Conservation (phyloP, 1,139 yeast genomes). For the Meyerozyma smithsonii region DNA sequence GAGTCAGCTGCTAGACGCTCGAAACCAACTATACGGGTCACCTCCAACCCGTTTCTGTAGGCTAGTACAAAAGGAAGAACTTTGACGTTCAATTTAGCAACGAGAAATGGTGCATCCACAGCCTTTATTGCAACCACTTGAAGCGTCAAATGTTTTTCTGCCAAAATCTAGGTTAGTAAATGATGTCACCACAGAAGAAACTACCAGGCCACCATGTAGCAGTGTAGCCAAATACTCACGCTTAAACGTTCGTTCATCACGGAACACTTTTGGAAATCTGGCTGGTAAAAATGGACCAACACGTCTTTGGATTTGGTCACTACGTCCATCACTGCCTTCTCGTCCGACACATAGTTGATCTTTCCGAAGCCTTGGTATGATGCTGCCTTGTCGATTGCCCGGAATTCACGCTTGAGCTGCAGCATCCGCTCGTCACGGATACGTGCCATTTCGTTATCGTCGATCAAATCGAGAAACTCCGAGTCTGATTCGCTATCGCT, state of each 20-base stretch:
- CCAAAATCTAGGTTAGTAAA: slow-evolving; percentile 24
- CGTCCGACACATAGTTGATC: slow-evolving; percentile 44
- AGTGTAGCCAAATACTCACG: slow-evolving; percentile 7
- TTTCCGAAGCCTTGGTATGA: slow-evolving; percentile 25
- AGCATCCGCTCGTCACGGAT: slow-evolving; percentile 49
- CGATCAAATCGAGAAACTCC: slow-evolving; percentile 16
- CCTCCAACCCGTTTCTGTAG: slow-evolving; percentile 58
- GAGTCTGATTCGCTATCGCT: slow-evolving; percentile 27
- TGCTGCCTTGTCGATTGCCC: slow-evolving; percentile 32
- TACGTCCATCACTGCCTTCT: slow-evolving; percentile 51
- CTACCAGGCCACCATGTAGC: background rate
- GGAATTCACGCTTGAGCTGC: slow-evolving; percentile 42
- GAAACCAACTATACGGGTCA: slow-evolving; percentile 61
- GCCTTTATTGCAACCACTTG: slow-evolving; percentile 58
- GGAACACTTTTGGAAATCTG: slow-evolving; percentile 55
- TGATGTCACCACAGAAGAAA: no score
- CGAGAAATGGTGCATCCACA: slow-evolving; percentile 66
- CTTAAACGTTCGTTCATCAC: slow-evolving; percentile 49
- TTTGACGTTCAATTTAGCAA: slow-evolving; percentile 54
- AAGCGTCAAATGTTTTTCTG: slow-evolving; percentile 55
- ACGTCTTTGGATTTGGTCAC: slow-evolving; percentile 41
- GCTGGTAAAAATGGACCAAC: slow-evolving; percentile 64
- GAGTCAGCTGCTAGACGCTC: slow-evolving; percentile 45
- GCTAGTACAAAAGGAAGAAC: slow-evolving; percentile 68
- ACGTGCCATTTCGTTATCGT: slow-evolving; percentile 22